Evolutionary conservation across 176 grass and related monocot species (phyloP).

Genomic region (Eremochloa ophiuroides): DNA sequence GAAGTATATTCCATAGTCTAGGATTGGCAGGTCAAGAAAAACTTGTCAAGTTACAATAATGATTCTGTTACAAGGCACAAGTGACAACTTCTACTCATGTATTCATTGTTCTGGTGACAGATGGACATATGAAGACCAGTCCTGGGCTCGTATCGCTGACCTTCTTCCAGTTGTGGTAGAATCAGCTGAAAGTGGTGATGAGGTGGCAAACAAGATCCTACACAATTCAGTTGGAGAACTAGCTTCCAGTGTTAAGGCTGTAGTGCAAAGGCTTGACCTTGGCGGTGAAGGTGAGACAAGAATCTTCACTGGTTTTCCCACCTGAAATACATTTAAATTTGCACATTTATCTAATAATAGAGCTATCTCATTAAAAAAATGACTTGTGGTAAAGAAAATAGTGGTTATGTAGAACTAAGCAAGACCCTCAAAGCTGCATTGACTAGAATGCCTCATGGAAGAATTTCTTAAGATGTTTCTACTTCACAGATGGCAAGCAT

Average conservation of each 20-base stretch:
- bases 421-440: not conserved
- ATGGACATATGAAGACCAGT: slow-evolving; percentile 75
- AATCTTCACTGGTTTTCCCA: slow-evolving; percentile 9
- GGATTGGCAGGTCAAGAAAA: not conserved
- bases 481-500: slow-evolving; percentile 48
- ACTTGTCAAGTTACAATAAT: not conserved
- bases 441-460: not conserved
- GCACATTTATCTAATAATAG: not conserved
- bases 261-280: slow-evolving; percentile 60
- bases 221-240: slow-evolving; percentile 66
- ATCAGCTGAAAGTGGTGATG: slow-evolving; percentile 64
- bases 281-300: slow-evolving; percentile 46
- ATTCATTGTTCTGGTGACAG: slow-evolving; percentile 25
- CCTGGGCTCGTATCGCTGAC: slow-evolving; percentile 75
- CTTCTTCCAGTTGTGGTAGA: slow-evolving; percentile 64
- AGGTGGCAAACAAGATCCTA: slow-evolving; percentile 74
- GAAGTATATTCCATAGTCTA: not conserved
- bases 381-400: not conserved
- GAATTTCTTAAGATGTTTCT: slow-evolving; percentile 27
- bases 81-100: slow-evolving; percentile 5
- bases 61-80: not conserved
- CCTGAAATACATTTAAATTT: not conserved
- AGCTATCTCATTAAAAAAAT: not conserved
- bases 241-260: slow-evolving; percentile 63
- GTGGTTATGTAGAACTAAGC: not conserved